phyloP scores from a whole-genome alignment of 2,329 filamentous ascomycete species.

The Teratosphaeria viscida region DNA sequence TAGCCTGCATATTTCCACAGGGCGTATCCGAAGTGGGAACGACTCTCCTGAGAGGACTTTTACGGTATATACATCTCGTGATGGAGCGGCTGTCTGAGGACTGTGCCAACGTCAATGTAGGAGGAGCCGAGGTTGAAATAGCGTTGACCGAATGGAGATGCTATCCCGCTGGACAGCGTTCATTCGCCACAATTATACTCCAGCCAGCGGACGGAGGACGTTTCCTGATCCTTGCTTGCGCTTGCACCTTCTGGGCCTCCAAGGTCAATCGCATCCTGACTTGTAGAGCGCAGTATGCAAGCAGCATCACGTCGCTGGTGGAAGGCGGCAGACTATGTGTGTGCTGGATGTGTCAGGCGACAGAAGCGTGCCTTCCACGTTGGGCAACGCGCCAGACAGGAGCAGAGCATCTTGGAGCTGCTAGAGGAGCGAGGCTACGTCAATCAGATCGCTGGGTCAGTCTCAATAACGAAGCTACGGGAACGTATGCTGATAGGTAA shows the following conservation, averaged over 20 bases:
- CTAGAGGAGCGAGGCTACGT: constrained; percentile 64
- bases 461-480: constrained; percentile 1
- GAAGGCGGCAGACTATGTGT: background rate
- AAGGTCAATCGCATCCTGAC: background rate
- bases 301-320: background rate
- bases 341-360: background rate
- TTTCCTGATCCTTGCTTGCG: background rate
- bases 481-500: background rate
- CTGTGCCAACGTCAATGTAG: background rate
- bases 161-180: background rate
- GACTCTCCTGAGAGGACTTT: background rate
- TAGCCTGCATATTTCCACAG: constrained; percentile 30
- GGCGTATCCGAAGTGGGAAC: background rate
- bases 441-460: constrained; percentile 64
- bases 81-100: no score
- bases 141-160: background rate
- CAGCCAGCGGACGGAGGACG: background rate
- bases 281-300: background rate
- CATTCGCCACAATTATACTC: background rate
- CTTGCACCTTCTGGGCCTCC: background rate
- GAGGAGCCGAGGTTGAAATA: background rate
- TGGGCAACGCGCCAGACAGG: background rate
- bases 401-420: constrained; percentile 39
- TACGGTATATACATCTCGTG: background rate
- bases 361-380: background rate